Evolutionary conservation across 192 early-diverging fungal genomes (phyloP), one percentile per base, ranked within the genome.

Genomic region (Funneliformis geosporum): DNA sequence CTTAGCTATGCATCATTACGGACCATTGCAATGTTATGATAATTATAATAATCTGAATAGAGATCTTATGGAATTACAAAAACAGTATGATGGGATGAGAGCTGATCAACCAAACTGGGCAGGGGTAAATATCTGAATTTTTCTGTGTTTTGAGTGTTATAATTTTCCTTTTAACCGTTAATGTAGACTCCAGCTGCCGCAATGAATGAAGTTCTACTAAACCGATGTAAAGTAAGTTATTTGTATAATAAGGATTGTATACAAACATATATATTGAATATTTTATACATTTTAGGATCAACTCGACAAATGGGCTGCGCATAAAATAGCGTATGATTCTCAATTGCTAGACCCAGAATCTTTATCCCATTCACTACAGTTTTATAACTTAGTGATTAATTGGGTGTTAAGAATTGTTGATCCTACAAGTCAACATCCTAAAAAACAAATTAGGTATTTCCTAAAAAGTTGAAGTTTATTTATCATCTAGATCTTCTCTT

Each of bases 331-430:
- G 9, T 87, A 92, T 66, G 94, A 96, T 18, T 88, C 95, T 7
- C 91, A 91, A 79, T 68, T 97, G 16, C 80, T 95, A 70, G 94
- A 98, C 80, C 90, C 89, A 6, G 83, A 84, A n/a, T 85, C 90
- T 10, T 80, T 99, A 42, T 85, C 83, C 9, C 86, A 88, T 60
- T 86, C 87, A 0, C 81, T 95, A 78, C 85, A 90, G 60, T 99
- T 98, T 76, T 97, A 95, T 76, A 92, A 95, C 69, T 83, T 98
- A n/a, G 91, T 90, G 10, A 97, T 98, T 92, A 89, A 92, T 42
- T 97, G 95, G 90, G 75, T 97, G 65, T 80, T 99, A 27, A 90
- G 94, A 33, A 87, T 93, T 60, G 88, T 93, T 0, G 93, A 95
- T 78, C 86, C 84, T 16, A 83, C 82, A 4, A 77, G 79, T 21